Evolutionary conservation across 1,284 basidiomycete species (phyloP).

Genomic region (Moniliophthora roreri): DNA sequence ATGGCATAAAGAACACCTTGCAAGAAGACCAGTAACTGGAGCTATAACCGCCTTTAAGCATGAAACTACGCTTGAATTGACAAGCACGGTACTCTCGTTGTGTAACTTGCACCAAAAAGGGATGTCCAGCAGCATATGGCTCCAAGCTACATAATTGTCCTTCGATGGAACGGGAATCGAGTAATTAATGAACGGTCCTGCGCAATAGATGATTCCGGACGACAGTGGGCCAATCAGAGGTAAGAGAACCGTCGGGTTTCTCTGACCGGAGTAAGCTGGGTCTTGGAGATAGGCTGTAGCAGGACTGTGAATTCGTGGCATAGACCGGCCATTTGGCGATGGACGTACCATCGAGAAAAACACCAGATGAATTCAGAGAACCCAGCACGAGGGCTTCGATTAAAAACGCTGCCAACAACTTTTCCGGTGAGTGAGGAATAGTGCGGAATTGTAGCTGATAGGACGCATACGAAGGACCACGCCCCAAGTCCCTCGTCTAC

Average conservation of each 20-base stretch:
- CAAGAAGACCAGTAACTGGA: constrained; percentile 26
- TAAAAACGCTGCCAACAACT: constrained; percentile 34
- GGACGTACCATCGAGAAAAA: constrained; percentile 26
- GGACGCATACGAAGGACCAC: constrained; percentile 30
- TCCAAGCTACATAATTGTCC: constrained; percentile 30
- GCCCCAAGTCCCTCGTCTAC: constrained; percentile 31
- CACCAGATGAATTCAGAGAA: constrained; percentile 32
- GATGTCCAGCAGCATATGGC: constrained; percentile 27
- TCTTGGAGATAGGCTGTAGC: constrained; percentile 30
- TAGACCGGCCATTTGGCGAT: too few species aligned
- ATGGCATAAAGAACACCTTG: constrained; percentile 40
- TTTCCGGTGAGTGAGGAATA: constrained; percentile 3
- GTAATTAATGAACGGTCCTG: constrained; percentile 31
- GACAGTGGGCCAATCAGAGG: constrained; percentile 33
- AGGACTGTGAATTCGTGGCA: neutral
- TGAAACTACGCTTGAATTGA: too few species aligned
- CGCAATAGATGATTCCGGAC: constrained; percentile 35
- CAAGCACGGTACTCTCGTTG: constrained; percentile 23
- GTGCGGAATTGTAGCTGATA: constrained; percentile 25
- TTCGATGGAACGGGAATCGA: constrained; percentile 29
- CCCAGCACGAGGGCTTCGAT: constrained; percentile 41
- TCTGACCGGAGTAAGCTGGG: constrained; percentile 23
- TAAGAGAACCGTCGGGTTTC: constrained; percentile 26
- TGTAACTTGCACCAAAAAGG: constrained; percentile 35
- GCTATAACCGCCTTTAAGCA: neutral